Base-by-base conservation (phyloP, 139 green algal species). In the Chlamydomonas schloesseri region DNA sequence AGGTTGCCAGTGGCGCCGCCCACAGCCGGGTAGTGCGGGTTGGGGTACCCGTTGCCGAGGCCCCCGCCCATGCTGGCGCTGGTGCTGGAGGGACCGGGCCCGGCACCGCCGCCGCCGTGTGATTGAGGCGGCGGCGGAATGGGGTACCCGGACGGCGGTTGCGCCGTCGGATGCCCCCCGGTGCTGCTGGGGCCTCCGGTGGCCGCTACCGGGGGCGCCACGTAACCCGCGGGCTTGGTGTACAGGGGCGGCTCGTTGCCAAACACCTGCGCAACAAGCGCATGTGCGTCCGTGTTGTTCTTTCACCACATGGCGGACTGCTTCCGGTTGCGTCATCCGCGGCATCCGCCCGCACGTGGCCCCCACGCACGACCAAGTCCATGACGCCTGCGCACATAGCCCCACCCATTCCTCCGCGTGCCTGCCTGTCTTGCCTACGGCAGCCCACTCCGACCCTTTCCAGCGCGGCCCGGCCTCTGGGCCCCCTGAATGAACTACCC, bases 181-280 rank as follows among this genome's bases (percentile, higher is more conserved):
- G 65, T 17, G 29, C 62, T 50, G 42, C 42, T n/a, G n/a, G n/a
- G n/a, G n/a, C n/a, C 42, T 5, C 42, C 42, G 42, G 42, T 8
- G 5, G 6, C 42, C 42, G 42, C 42, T 5, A 50, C 71, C 14
- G 80, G 50, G 0, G 62, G 77, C n/a, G 73, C 20, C 21, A 55
- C 69, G 57, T 90, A 94, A 21, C 88, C 87, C 10, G 91, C 85
- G 0, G 93, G 93, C 83, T 95, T 94, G 29, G 94, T 91, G 87
- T 95, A 99, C n/a, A 99, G 90, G 0, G 96, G 96, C 0, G 96
- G 96, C 37, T 98, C 94, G 5, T 91, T 71, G 23, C 96, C 95
- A 90, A 98, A 99, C 33, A 95, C 80, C 57, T 96, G 94, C 2
- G 91, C 93, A 50, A 50, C 42, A 50, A 50, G 42, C 8, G n/a